Percentiles rank a stretch among this genome's conserved stretches.
These are phyloP conservation scores for Poronia punctata DNA, from an alignment of 495 filamentous ascomycete genomes.

Conservation along the genomic window DNA sequence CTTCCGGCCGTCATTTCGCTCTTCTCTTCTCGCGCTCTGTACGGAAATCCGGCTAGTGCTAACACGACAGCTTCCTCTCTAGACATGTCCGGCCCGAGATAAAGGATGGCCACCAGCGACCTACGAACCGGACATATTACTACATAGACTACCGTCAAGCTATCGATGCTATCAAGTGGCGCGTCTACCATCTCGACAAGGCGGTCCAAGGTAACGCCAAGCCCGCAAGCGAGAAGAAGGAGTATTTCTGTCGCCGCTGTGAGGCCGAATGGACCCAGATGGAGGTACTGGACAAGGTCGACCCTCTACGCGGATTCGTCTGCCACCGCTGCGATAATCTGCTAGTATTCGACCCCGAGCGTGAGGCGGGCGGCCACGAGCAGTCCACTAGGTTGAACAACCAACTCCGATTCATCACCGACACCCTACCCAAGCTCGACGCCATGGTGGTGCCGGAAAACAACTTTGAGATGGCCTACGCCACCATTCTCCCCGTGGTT, in stretches of 20 bases:
- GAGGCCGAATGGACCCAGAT: constrained; percentile 74
- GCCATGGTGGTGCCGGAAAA: constrained; percentile 73
- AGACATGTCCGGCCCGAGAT: constrained; percentile 75
- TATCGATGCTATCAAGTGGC: constrained; percentile 95
- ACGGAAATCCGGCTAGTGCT: neutral
- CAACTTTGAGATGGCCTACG: constrained; percentile 72
- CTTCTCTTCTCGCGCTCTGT: too few relatives aligned
- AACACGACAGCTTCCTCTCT: constrained; percentile 15
- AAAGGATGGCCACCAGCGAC: constrained; percentile 71
- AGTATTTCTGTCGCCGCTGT: constrained; percentile 80
- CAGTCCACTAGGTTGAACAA: constrained; percentile 79
- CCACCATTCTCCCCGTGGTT: constrained; percentile 50
- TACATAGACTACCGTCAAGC: constrained; percentile 92
- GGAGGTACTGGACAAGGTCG: constrained; percentile 70
- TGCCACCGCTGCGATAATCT: constrained; percentile 75
- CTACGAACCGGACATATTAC: constrained; percentile 84
- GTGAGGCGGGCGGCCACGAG: constrained; percentile 69
- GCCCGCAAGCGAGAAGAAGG: constrained; percentile 78
- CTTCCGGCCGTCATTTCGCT: constrained; percentile 5
- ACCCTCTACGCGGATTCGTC: constrained; percentile 57
- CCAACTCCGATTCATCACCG: constrained; percentile 78
- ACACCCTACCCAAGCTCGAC: constrained; percentile 82
- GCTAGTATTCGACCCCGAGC: constrained; percentile 60
- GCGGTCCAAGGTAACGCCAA: constrained; percentile 74
- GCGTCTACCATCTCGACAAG: constrained; percentile 75